Percentiles rank a stretch among this genome's conserved stretches.
Evolutionary conservation across 192 early-diverging fungal species (phyloP).

Genomic region (Podila minutissima): DNA sequence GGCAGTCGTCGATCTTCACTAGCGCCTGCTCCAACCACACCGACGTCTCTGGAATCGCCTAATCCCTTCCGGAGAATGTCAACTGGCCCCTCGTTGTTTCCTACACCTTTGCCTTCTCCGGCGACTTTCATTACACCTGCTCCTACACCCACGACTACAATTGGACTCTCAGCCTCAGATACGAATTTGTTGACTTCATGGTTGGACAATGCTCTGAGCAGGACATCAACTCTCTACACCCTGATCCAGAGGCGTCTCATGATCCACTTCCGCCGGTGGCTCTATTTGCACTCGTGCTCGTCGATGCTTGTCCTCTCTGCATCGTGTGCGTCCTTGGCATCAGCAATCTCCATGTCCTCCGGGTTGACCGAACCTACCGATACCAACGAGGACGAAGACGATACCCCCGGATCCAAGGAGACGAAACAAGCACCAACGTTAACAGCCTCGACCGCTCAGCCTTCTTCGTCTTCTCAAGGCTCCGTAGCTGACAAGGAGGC

Average conservation of each 20-base stretch:
- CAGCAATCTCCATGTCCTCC: constrained; percentile 36
- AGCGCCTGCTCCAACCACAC: background rate
- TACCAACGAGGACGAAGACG: constrained; percentile 1
- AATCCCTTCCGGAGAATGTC: background rate
- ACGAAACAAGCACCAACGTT: too few relatives aligned
- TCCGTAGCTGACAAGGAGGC: too few relatives aligned
- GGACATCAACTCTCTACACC: constrained; percentile 29
- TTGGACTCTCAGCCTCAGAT: constrained; percentile 16
- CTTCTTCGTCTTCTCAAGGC: too few relatives aligned
- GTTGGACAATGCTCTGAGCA: constrained; percentile 39
- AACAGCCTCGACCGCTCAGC: too few relatives aligned
- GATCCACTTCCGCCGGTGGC: constrained; percentile 47
- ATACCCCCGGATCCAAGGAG: background rate
- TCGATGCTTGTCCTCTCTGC: constrained; percentile 45
- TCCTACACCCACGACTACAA: background rate
- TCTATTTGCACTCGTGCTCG: constrained; percentile 35
- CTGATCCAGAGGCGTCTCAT: constrained; percentile 43
- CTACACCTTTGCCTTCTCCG: background rate
- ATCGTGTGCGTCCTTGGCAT: constrained; percentile 33
- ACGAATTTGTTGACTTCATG: constrained; percentile 37
- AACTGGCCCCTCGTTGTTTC: background rate
- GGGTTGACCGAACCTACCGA: background rate
- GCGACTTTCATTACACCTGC: background rate
- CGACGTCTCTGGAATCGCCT: background rate
- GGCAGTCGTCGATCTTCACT: constrained; percentile 9